A percentile compares a stretch with the other conserved stretches of the same genome.
phyloP scores from a whole-genome alignment of 148 eudicot genomes.

The Vaccinium macrocarpon region DNA sequence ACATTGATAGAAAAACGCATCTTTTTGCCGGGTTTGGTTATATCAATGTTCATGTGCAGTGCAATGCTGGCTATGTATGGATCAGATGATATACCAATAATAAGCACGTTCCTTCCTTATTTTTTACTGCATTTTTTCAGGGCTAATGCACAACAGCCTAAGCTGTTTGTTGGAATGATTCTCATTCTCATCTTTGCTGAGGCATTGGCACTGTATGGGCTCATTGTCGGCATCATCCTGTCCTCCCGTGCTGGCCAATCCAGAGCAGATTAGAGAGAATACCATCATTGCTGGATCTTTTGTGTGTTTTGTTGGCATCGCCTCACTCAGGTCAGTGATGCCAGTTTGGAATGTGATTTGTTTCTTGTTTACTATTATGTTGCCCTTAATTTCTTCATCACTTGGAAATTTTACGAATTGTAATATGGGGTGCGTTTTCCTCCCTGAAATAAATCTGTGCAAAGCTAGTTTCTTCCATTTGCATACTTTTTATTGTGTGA shows the following conservation, averaged over 20 bases:
- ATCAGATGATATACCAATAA: background rate
- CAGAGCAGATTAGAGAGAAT: slow-evolving; percentile 19
- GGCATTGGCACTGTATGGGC: slow-evolving; percentile 21
- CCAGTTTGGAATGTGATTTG: background rate
- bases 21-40: background rate
- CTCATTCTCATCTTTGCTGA: slow-evolving; percentile 26
- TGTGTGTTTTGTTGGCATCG: slow-evolving; percentile 9
- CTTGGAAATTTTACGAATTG: background rate
- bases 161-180: slow-evolving; percentile 26
- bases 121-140: background rate
- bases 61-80: background rate
- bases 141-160: slow-evolving; percentile 25
- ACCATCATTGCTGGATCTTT: background rate
- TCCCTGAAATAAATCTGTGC: slow-evolving; percentile 14
- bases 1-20: background rate
- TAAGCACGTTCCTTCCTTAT: background rate
- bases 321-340: slow-evolving; percentile 11
- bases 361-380: background rate
- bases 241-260: slow-evolving; percentile 25
- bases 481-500: background rate
- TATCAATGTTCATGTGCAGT: background rate
- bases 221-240: slow-evolving; percentile 24
- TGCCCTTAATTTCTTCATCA: background rate
- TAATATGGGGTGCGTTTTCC: slow-evolving; percentile 3
- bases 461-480: slow-evolving; percentile 2